Evolutionary conservation across 768 basidiomycete genomes (phyloP), one percentile per base, ranked within the genome.

Genomic region (Phaeotremella skinneri): DNA sequence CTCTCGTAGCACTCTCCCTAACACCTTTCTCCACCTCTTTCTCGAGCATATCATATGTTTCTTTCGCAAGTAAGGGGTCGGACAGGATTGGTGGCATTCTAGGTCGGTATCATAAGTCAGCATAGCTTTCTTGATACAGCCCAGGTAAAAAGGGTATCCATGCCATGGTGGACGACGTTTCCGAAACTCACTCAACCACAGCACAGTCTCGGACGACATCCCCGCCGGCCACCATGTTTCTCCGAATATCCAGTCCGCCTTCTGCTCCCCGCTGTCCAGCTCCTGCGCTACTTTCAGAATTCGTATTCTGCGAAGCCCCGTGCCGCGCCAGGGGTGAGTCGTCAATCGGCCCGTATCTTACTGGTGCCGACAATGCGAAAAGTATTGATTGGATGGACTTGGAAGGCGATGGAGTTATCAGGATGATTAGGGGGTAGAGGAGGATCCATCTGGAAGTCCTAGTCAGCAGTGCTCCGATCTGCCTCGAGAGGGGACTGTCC

Each of bases 381-480:
- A 92, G 76, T n/a, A 91, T 79, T 2, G 85, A 82, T 71, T 94
- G 89, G n/a, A 88, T 79, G 0, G 86, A 79, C 6, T 83, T 78
- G 2, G 62, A 70, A 1, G 89, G 82, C 0, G 86, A 84, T 67
- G 92, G 92, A 4, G 85, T 83, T 64, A 88, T 73, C 42, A 92
- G 65, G 25, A 85, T 79, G 17, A 90, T 78, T 3, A 90, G 42
- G 0, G 89, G 90, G 58, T 85, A 85, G 5, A 85, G 66, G 4
- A 86, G 2, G 32, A 88, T 60, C 67, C 90, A 91, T 32, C 90
- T 89, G 53, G 23, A 25, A 37, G 16, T n/a, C n/a, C n/a, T 31
- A 7, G 42, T 67, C 48, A 58, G 49, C 43, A 37, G 27, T 9
- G 7, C 7, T 45, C 25, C 5, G 7, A 25, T 43, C 17, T 20